Evolutionary conservation across 176 grass and related monocot species (phyloP), one percentile per base, ranked within the genome.

Genomic region (Eragrostis curvula): DNA sequence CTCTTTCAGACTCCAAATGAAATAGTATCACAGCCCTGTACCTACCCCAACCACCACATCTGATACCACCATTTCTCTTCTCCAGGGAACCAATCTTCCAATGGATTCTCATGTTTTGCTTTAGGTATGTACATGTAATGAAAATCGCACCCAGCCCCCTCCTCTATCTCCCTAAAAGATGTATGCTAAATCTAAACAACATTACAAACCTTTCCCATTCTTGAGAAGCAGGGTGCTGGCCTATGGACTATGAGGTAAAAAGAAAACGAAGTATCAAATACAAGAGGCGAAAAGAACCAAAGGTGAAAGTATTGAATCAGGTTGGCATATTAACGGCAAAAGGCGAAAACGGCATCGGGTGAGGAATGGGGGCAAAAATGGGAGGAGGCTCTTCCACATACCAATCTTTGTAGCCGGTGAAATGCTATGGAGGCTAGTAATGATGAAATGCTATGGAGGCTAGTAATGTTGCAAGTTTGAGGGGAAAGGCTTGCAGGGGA

Each of bases 101-200:
- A 81, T 87, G 80, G 87, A 79, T 85, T 66, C 6, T 90, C 78
- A 79, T 88, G 78, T 77, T 89, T 86, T 86, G 69, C 71, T 87
- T 80, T 88, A 86, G 70, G 44, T 83, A 88, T 92, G 25, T 94
- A 91, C 92, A 94, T 76, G 88, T 75, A 91, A 83, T 49, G 75
- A 47, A 82, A 90, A 89, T 46, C 43, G 20, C 69, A 84, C 66
- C 50, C 78, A 13, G 12, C 23, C 42, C 36, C 52, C 50, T 12
- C 30, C 58, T 58, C 58, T 23, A 29, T 74, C 73, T 51, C 78
- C 58, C 84, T 85, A 79, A 78, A 61, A 55, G 63, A 81, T 86
- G 40, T 71, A 81, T 86, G 45, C 74, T 88, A 92, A 82, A 82
- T 74, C 89, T 91, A 91, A 68, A 91, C 64, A 83, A 82, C 74